Conservation (phyloP, 2,329 filamentous ascomycete species). For the Colletotrichum destructivum region DNA sequence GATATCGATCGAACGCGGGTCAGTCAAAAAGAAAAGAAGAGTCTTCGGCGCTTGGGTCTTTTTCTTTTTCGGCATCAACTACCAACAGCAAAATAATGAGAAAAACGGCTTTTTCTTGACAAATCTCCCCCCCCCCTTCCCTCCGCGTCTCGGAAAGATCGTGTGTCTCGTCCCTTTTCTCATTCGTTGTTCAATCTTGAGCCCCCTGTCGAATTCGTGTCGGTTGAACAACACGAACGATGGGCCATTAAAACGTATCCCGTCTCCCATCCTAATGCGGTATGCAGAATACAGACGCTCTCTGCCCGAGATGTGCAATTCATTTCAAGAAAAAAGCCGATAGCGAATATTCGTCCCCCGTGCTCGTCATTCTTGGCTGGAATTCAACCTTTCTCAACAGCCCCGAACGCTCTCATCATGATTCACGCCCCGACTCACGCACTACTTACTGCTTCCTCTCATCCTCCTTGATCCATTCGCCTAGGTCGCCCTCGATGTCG, state of each 20-base stretch:
- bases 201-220: not conserved
- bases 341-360: too few species aligned
- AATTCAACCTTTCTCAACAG: too few species aligned
- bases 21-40: not conserved
- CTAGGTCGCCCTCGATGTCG: conserved; percentile 57
- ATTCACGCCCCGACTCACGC: too few species aligned
- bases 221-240: not conserved
- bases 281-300: too few species aligned
- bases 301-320: too few species aligned
- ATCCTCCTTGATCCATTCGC: conserved; percentile 48
- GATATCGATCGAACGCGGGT: not conserved
- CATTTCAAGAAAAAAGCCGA: too few species aligned
- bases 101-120: not conserved
- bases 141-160: not conserved
- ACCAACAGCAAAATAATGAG: not conserved
- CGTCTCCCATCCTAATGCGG: too few species aligned
- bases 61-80: not conserved
- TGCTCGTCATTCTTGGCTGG: too few species aligned
- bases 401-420: too few species aligned
- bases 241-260: not conserved
- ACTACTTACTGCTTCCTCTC: not conserved
- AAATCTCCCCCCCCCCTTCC: not conserved
- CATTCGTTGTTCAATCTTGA: too few species aligned
- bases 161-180: not conserved
- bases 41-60: not conserved